Percentiles rank a stretch among this genome's conserved stretches.
Evolutionary conservation across 768 basidiomycete species (phyloP).

Genomic region (Mycena pura): DNA sequence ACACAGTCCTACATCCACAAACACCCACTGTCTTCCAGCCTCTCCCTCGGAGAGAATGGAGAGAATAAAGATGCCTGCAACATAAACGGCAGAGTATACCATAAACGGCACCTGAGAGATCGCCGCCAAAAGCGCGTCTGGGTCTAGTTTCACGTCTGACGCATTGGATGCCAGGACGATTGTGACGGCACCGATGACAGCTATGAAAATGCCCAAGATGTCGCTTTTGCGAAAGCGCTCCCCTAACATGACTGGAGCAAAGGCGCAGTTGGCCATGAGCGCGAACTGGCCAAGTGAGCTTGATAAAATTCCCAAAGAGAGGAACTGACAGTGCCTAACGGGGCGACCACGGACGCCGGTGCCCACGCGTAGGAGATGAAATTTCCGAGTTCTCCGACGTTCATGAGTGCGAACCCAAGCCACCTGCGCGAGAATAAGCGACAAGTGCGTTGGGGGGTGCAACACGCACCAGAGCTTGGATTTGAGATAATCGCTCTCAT

Average conservation of each 20-base stretch:
- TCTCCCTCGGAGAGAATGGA: conserved; percentile 68
- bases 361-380: conserved; percentile 91
- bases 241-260: conserved; percentile 84
- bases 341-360: conserved; percentile 92
- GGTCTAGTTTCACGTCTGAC: conserved; percentile 73
- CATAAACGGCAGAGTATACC: conserved; percentile 72
- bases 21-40: conserved; percentile 71
- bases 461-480: conserved; percentile 79
- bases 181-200: conserved; percentile 88
- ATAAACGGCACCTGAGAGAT: conserved; percentile 77
- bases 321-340: conserved; percentile 85
- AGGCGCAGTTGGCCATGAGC: conserved; percentile 93
- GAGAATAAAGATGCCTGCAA: conserved; percentile 62
- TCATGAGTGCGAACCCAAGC: conserved; percentile 88
- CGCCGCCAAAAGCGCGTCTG: conserved; percentile 69
- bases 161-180: conserved; percentile 86
- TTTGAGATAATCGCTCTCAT: conserved; percentile 79
- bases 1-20: conserved; percentile 88
- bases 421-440: conserved; percentile 63
- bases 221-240: conserved; percentile 89
- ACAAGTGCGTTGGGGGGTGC: background rate
- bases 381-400: conserved; percentile 88
- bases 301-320: conserved; percentile 7
- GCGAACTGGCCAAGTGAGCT: conserved; percentile 63
- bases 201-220: conserved; percentile 77